Evolutionary conservation across 148 eudicot genomes (phyloP).

Genomic region (Polygonum maritimum): DNA sequence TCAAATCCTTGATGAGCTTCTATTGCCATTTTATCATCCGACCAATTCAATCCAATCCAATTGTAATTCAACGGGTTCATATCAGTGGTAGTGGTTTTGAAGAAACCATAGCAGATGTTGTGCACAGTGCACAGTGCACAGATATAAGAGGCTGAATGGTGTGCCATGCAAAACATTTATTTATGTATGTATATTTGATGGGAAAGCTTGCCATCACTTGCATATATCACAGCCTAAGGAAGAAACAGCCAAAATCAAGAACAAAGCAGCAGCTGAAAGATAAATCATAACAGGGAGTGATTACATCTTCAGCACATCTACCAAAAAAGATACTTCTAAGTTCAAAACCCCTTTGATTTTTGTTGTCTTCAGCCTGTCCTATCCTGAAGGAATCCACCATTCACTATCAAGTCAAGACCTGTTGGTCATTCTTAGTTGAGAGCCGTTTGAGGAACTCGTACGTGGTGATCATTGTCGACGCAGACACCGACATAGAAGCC

Average conservation of each 20-base stretch:
- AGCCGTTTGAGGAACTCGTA: constrained; percentile 65
- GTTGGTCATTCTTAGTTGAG: constrained; percentile 44
- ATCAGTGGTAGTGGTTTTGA: too few species aligned
- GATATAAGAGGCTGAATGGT: background rate
- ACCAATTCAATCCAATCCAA: too few species aligned
- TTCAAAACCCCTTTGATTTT: background rate
- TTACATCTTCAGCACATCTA: background rate
- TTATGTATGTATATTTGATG: background rate
- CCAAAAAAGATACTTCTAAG: background rate
- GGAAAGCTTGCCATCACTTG: constrained; percentile 3
- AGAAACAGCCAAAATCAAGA: background rate
- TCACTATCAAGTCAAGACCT: constrained; percentile 24
- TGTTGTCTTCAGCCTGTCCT: too few species aligned
- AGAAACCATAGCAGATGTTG: background rate
- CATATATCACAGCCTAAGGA: constrained; percentile 2
- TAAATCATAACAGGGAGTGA: background rate
- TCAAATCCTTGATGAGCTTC: background rate
- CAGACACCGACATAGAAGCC: constrained; percentile 68
- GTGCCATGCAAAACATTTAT: background rate
- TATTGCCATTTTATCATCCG: background rate
- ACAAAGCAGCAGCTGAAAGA: constrained; percentile 3
- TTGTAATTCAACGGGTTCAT: too few species aligned
- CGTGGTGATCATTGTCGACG: constrained; percentile 70
- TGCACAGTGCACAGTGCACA: background rate
- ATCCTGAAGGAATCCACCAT: background rate